Base-by-base conservation (phyloP, 2,329 filamentous ascomycete species). In the Fusarium clavum region DNA sequence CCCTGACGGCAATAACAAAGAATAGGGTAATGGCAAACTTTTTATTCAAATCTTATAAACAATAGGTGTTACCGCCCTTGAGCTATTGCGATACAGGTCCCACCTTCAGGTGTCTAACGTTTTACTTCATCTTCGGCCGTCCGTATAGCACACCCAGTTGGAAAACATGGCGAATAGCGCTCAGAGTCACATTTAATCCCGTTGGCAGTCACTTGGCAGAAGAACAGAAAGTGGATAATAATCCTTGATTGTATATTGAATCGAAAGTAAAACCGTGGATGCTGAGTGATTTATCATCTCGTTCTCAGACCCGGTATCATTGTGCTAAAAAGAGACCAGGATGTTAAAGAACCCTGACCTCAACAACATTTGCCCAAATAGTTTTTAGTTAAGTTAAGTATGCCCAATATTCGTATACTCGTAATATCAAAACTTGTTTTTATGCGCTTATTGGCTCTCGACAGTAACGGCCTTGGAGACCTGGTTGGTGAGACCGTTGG, bases 201-300 rank as follows among this genome's bases (percentile, higher is more conserved):
- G 14, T 4, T 13, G 8, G 6, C 3, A 38, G 5, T 40, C 24
- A 63, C 29, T 8, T 3, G 12, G 18, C 18, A 22, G 10, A 9
- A 10, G 11, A 0, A 22, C 18, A 6, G 1, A 2, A 12, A 3
- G 10, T 41, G 55, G 61, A 66, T 34, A 44, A 27, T 0, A 55
- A 66, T 61, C 38, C 55, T 66, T 61, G 13, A 12, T 46, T 61
- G 48, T 61, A 45, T 66, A 55, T 66, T 43, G 48, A 66, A 66
- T 40, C 5, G 40, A 67, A 66, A 18, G 38, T 56, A 24, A 67
- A 66, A 66, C 63, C 63, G 48, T 66, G 62, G 63, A 66, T 66
- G 62, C 64, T 67, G 57, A 67, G 64, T 62, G 64, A 67, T 67
- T 67, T 67, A 67, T 67, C 64, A 67, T 67, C 63, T 67, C 64